Evolutionary conservation across 768 basidiomycete genomes (phyloP).

Genomic region (Mycena albidolilacea): DNA sequence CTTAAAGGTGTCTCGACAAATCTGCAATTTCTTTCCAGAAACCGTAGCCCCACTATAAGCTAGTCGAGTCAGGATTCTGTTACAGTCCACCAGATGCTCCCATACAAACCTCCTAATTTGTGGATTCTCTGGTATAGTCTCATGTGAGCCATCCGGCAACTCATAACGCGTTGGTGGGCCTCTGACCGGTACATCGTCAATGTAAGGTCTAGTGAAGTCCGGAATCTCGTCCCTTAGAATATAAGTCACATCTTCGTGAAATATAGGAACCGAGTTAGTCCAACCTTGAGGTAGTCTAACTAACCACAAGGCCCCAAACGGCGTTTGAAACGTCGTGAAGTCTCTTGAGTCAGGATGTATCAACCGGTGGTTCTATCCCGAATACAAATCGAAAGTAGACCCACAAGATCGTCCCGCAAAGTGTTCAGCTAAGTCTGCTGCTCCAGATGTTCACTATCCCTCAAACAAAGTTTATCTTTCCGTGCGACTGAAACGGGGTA

Average conservation of each 20-base stretch:
- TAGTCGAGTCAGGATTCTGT: background rate
- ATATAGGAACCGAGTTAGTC: background rate
- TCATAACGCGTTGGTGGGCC: background rate
- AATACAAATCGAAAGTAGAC: background rate
- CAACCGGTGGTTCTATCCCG: background rate
- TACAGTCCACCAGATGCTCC: background rate
- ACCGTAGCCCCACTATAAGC: background rate
- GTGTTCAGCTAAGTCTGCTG: background rate
- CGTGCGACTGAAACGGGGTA: too few species aligned
- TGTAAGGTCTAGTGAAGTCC: background rate
- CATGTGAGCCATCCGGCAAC: background rate
- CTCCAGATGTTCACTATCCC: too few species aligned
- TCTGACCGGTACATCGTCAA: background rate
- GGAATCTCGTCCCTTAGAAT: background rate
- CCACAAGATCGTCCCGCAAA: background rate
- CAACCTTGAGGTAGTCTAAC: background rate
- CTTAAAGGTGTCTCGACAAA: too few species aligned
- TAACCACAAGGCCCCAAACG: background rate
- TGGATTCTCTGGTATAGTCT: background rate
- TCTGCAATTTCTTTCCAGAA: too few species aligned
- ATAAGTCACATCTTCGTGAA: background rate
- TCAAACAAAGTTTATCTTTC: too few species aligned
- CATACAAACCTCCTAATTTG: background rate
- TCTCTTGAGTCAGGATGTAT: background rate
- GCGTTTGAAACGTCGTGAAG: background rate